Evolutionary conservation across 805 yeast genomes (phyloP).

Genomic region (Phaffomyces thermotolerans): DNA sequence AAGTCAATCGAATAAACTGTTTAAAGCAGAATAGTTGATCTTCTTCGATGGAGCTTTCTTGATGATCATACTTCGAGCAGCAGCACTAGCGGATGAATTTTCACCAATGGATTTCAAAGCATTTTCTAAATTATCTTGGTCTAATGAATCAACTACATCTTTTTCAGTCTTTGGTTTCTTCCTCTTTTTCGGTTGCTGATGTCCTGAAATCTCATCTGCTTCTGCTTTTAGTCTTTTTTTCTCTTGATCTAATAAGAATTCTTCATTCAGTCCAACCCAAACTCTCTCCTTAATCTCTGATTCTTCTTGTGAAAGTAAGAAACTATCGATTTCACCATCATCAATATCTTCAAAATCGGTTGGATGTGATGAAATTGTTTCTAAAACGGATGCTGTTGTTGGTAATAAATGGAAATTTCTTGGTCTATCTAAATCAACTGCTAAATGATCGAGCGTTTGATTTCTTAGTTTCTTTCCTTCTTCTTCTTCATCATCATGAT

Average conservation of each 20-base stretch:
- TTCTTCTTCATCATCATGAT: constrained; percentile 12
- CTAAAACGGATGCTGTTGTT: constrained; percentile 46
- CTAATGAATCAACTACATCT: constrained; percentile 26
- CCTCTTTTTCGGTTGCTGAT: constrained; percentile 47
- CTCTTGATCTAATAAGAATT: constrained; percentile 79
- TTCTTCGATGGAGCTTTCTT: constrained; percentile 78
- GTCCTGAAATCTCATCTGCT: constrained; percentile 84
- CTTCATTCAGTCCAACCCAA: constrained; percentile 89
- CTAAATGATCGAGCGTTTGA: too few relatives aligned
- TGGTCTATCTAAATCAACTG: constrained; percentile 39
- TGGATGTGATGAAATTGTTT: constrained; percentile 49
- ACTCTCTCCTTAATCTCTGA: constrained; percentile 66
- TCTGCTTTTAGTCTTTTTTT: constrained; percentile 74
- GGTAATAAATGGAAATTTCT: constrained; percentile 52
- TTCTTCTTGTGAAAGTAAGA: constrained; percentile 63
- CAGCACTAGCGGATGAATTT: constrained; percentile 59
- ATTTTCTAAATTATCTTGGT: constrained; percentile 30
- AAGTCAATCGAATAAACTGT: constrained; percentile 32
- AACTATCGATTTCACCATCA: constrained; percentile 66
- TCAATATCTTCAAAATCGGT: constrained; percentile 68
- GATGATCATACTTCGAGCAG: constrained; percentile 68
- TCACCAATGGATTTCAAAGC: constrained; percentile 41
- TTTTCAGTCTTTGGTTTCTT: constrained; percentile 30
- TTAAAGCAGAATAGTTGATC: constrained; percentile 81
- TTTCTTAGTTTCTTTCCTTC: not conserved